Conservation (phyloP, 2,329 filamentous ascomycete genomes). For the Nannizziopsis barbatae region DNA sequence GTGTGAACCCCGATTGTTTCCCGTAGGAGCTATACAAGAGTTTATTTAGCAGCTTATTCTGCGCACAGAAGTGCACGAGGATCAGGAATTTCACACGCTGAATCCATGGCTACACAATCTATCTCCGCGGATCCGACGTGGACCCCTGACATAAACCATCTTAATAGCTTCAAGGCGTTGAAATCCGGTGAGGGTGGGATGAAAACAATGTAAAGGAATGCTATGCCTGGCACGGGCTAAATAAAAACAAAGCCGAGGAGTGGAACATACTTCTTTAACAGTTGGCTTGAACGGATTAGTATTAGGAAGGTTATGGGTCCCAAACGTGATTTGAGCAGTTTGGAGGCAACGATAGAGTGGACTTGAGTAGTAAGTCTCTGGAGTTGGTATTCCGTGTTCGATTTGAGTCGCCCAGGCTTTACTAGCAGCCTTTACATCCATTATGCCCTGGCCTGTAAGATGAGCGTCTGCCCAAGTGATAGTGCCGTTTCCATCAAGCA, state of each 20-base stretch:
- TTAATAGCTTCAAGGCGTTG: too few species aligned
- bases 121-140: too few species aligned
- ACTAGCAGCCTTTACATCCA: conserved; percentile 39
- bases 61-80: not conserved
- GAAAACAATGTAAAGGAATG: too few species aligned
- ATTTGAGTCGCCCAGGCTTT: conserved; percentile 42
- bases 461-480: conserved; percentile 49
- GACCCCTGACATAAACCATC: too few species aligned
- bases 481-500: conserved; percentile 46
- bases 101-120: too few species aligned
- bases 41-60: not conserved
- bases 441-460: conserved; percentile 42
- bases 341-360: conserved; percentile 48
- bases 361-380: conserved; percentile 47
- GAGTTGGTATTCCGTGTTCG: conserved; percentile 39
- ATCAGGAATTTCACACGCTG: too few species aligned
- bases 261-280: conserved; percentile 42
- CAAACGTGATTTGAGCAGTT: conserved; percentile 47
- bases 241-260: not conserved
- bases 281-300: conserved; percentile 41
- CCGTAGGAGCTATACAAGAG: conserved; percentile 35
- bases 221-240: not conserved
- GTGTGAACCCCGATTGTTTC: conserved; percentile 52
- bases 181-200: too few species aligned
- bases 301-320: conserved; percentile 36